These are phyloP conservation scores for Prunus yedoensis DNA, from an alignment of 331 rosid species.

Conservation along the genomic window DNA sequence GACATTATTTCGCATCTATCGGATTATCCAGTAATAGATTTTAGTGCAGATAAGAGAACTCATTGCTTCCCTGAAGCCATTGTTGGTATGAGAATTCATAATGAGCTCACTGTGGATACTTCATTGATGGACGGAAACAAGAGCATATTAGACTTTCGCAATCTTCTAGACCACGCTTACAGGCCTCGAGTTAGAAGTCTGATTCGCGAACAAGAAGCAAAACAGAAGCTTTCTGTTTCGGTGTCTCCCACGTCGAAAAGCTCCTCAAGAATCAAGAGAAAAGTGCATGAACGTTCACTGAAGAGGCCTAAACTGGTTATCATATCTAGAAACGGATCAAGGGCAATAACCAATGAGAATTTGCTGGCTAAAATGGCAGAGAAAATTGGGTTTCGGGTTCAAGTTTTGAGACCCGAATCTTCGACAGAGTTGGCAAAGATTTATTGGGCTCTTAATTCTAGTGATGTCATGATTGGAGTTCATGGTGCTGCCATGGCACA, in stretches of 20 bases:
- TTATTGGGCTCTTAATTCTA: constrained; percentile 56
- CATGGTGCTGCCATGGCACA: constrained; percentile 99
- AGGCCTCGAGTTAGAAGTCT: constrained; percentile 56
- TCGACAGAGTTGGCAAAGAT: constrained; percentile 74
- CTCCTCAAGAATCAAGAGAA: constrained; percentile 8
- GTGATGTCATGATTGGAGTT: constrained; percentile 84
- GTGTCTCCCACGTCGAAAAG: constrained; percentile 14
- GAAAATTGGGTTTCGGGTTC: constrained; percentile 57
- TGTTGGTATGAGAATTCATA: constrained; percentile 78
- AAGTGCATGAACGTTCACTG: constrained; percentile 2
- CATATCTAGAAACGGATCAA: constrained; percentile 69
- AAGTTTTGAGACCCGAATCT: constrained; percentile 51
- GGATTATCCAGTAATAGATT: constrained; percentile 54
- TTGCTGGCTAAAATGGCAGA: constrained; percentile 57
- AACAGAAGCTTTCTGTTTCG: constrained; percentile 13
- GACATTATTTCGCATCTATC: constrained; percentile 73
- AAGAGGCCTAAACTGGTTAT: constrained; percentile 54
- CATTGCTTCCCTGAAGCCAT: constrained; percentile 88
- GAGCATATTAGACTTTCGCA: constrained; percentile 65
- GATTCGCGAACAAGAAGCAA: constrained; percentile 43
- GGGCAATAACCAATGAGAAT: constrained; percentile 67
- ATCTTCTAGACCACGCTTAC: constrained; percentile 58
- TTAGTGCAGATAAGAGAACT: constrained; percentile 49
- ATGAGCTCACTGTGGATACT: constrained; percentile 69
- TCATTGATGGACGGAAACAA: constrained; percentile 51